phyloP scores from a whole-genome alignment of 2,329 filamentous ascomycete genomes.

The Metarhizium album region DNA sequence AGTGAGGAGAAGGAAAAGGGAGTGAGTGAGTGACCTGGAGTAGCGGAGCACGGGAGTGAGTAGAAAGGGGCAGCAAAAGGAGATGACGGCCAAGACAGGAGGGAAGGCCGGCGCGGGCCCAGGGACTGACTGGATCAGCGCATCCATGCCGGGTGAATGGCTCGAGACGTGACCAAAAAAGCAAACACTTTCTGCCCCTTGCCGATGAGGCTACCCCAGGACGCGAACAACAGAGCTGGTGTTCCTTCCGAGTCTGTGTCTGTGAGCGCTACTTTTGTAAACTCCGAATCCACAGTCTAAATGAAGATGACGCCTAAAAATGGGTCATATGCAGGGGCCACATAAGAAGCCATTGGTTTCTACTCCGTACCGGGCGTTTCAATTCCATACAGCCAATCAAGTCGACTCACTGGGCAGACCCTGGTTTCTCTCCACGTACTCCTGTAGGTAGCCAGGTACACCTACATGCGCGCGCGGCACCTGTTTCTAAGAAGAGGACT shows the following conservation, averaged over 20 bases:
- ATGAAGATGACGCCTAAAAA: slow-evolving; percentile 6
- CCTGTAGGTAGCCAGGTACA: too few species aligned
- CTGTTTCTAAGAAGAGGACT: too few species aligned
- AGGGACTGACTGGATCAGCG: too few species aligned
- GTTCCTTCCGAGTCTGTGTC: not conserved
- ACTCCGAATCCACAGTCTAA: slow-evolving; percentile 1
- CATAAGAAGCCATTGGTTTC: slow-evolving; percentile 5
- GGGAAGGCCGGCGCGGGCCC: too few species aligned
- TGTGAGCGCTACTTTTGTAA: too few species aligned
- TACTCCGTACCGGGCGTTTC: not conserved
- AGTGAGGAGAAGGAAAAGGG: not conserved
- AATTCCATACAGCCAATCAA: slow-evolving; percentile 2
- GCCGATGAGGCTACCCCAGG: not conserved
- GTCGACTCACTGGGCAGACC: not conserved
- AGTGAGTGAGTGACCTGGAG: not conserved
- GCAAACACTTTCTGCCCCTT: too few species aligned
- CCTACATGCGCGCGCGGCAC: too few species aligned
- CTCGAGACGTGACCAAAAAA: too few species aligned
- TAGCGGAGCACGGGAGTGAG: not conserved
- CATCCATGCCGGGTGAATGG: too few species aligned
- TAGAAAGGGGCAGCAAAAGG: slow-evolving; percentile 3
- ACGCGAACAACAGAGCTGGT: not conserved
- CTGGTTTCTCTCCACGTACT: too few species aligned
- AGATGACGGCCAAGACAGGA: not conserved
- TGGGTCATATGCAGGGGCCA: slow-evolving; percentile 6